Evolutionary conservation across 768 basidiomycete species (phyloP).

Genomic region (Phaeolepiota aurea): DNA sequence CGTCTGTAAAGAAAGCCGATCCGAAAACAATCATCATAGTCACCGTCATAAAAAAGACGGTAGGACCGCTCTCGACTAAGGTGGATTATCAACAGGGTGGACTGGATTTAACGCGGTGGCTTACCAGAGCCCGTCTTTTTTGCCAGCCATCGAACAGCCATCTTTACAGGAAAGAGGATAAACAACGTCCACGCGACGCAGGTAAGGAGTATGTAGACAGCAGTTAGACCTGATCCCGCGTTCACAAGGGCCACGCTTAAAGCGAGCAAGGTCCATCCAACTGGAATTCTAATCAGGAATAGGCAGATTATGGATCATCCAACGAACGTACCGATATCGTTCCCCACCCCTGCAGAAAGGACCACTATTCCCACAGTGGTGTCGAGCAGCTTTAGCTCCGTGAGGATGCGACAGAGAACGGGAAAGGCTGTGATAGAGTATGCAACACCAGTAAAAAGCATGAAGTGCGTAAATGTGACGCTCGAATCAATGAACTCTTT

Average conservation of each 20-base stretch:
- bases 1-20: slow-evolving; percentile 88
- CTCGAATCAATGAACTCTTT: slow-evolving; percentile 57
- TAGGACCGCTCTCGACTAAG: slow-evolving; percentile 66
- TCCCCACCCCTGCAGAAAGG: slow-evolving; percentile 86
- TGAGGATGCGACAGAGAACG: slow-evolving; percentile 79
- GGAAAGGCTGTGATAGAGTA: slow-evolving; percentile 87
- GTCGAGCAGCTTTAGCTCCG: slow-evolving; percentile 85
- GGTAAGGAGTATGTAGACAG: slow-evolving; percentile 75
- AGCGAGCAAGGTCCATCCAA: slow-evolving; percentile 85
- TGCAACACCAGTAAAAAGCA: slow-evolving; percentile 91
- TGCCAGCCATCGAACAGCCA: slow-evolving; percentile 63
- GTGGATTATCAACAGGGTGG: slow-evolving; percentile 1
- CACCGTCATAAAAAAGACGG: slow-evolving; percentile 83
- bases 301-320: slow-evolving; percentile 2
- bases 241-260: slow-evolving; percentile 91
- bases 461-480: slow-evolving; percentile 79
- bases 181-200: slow-evolving; percentile 79
- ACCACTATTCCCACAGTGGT: slow-evolving; percentile 91
- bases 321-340: slow-evolving; percentile 50
- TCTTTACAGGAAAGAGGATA: slow-evolving; percentile 60
- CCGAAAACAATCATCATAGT: slow-evolving; percentile 77
- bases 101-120: slow-evolving; percentile 11
- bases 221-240: slow-evolving; percentile 72
- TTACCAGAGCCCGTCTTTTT: slow-evolving; percentile 64
- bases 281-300: slow-evolving; percentile 11